These are phyloP conservation scores for Fusarium nygamai DNA, from an alignment of 2,329 filamentous ascomycete genomes.

Conservation along the genomic window DNA sequence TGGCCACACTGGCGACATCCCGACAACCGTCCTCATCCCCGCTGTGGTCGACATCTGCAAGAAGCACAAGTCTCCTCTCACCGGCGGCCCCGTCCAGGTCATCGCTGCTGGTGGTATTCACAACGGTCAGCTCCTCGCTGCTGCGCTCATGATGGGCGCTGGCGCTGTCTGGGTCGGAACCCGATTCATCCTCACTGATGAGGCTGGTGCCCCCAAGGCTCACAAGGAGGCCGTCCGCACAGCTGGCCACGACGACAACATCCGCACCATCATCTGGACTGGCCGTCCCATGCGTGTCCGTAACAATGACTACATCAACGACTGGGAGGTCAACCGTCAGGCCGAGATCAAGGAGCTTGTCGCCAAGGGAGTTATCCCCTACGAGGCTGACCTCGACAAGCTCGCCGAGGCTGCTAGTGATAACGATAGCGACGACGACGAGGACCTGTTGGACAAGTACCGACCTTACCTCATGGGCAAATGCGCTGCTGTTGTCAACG, in stretches of 20 bases:
- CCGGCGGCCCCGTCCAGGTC: conserved; percentile 87
- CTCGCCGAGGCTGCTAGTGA: conserved; percentile 72
- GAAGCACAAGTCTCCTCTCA: conserved; percentile 86
- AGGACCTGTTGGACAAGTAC: conserved; percentile 91
- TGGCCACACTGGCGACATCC: conserved; percentile 94
- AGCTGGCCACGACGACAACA: conserved; percentile 91
- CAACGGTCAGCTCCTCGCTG: conserved; percentile 90
- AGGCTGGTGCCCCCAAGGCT: conserved; percentile 90
- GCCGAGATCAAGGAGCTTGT: conserved; percentile 94
- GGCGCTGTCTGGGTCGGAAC: conserved; percentile 96
- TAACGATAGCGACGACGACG: conserved; percentile 75
- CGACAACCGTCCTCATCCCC: conserved; percentile 91
- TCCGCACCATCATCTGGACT: conserved; percentile 98
- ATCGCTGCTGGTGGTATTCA: conserved; percentile 93
- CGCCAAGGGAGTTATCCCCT: conserved; percentile 87
- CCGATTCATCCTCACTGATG: conserved; percentile 91
- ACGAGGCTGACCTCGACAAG: conserved; percentile 93
- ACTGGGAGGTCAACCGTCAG: conserved; percentile 94
- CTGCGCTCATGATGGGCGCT: conserved; percentile 91
- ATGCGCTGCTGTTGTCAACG: conserved; percentile 91
- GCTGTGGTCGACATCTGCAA: conserved; percentile 85
- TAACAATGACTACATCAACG: conserved; percentile 90
- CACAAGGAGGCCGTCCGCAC: conserved; percentile 97
- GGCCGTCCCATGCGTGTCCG: conserved; percentile 93
- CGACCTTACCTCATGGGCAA: conserved; percentile 96